phyloP scores from a whole-genome alignment of 2,329 filamentous ascomycete species.

The Dothiorella sarmentorum region DNA sequence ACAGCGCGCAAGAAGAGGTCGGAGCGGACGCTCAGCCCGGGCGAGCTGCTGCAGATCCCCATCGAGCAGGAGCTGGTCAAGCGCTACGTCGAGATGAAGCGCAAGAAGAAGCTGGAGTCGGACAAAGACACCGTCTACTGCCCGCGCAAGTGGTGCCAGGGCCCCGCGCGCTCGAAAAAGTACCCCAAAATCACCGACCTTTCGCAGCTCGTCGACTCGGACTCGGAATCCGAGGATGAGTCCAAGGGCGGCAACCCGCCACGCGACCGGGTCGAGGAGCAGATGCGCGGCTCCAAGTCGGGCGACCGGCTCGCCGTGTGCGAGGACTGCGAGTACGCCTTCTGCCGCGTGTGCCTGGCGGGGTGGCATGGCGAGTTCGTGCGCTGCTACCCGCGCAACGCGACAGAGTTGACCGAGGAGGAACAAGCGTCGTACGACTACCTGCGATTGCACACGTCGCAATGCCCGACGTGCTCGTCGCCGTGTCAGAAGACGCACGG shows the following conservation, averaged over 20 bases:
- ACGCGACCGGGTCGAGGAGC: conserved; percentile 35
- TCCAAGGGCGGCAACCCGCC: conserved; percentile 29
- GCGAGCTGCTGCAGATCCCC: conserved; percentile 64
- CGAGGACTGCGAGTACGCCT: conserved; percentile 84
- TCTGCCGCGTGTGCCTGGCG: conserved; percentile 70
- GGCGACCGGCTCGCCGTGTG: conserved; percentile 74
- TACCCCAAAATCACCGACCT: conserved; percentile 47
- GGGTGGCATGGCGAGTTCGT: conserved; percentile 92
- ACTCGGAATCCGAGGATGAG: conserved; percentile 38
- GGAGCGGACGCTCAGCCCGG: conserved; percentile 70
- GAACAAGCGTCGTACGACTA: conserved; percentile 86
- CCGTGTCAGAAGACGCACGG: conserved; percentile 88
- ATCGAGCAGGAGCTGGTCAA: conserved; percentile 64
- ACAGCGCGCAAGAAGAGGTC: conserved; percentile 51
- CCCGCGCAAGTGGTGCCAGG: conserved; percentile 87
- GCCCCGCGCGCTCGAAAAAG: conserved; percentile 64
- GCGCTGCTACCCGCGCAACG: conserved; percentile 64
- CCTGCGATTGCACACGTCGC: conserved; percentile 73
- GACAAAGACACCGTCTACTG: conserved; percentile 93
- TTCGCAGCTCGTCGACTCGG: conserved; percentile 36
- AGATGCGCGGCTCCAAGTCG: conserved; percentile 21
- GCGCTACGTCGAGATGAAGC: conserved; percentile 84
- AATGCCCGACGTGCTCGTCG: conserved; percentile 82
- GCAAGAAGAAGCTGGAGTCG: conserved; percentile 87
- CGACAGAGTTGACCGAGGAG: conserved; percentile 72